Percentiles rank a stretch among this genome's conserved stretches.
These are phyloP conservation scores for Colletotrichum aenigma DNA, from an alignment of 2,329 filamentous ascomycete species.

Conservation along the genomic window DNA sequence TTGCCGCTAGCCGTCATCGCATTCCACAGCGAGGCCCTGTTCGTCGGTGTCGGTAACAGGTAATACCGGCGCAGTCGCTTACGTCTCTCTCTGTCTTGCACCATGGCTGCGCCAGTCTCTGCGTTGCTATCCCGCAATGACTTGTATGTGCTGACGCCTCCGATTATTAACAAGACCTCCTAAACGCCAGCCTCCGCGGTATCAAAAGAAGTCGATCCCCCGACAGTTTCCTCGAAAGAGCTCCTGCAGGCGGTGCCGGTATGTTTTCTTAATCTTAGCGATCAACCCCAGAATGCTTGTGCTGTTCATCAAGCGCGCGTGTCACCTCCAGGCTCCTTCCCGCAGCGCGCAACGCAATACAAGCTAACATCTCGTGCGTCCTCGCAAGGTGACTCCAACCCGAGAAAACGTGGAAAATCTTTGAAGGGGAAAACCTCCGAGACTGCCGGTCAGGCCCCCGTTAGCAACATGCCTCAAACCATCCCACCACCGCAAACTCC, in stretches of 20 bases:
- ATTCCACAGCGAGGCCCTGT: conserved; percentile 14
- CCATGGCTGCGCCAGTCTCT: conserved; percentile 12
- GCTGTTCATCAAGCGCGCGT: conserved; percentile 21
- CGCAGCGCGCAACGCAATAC: conserved; percentile 29
- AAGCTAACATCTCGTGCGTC: conserved; percentile 30
- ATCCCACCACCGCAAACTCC: conserved; percentile 59
- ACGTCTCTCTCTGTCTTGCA: neutral
- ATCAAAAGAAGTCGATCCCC: conserved; percentile 83
- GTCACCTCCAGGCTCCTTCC: conserved; percentile 37
- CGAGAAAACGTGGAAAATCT: conserved; percentile 64
- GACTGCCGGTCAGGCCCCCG: conserved; percentile 58
- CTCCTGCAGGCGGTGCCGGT: conserved; percentile 72
- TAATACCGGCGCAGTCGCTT: conserved; percentile 3
- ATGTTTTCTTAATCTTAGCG: conserved; percentile 49
- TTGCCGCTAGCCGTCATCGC: conserved; percentile 16
- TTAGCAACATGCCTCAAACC: conserved; percentile 43
- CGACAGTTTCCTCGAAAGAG: conserved; percentile 63
- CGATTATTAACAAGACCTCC: conserved; percentile 47
- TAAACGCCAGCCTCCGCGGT: conserved; percentile 65
- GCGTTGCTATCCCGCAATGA: conserved; percentile 6
- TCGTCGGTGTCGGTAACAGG: neutral
- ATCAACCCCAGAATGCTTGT: conserved; percentile 1
- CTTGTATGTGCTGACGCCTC: conserved; percentile 29
- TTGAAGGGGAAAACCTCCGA: conserved; percentile 66
- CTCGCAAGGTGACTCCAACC: conserved; percentile 50